Evolutionary conservation across 2,329 filamentous ascomycete genomes (phyloP).

Genomic region (Aureobasidium vineae): DNA sequence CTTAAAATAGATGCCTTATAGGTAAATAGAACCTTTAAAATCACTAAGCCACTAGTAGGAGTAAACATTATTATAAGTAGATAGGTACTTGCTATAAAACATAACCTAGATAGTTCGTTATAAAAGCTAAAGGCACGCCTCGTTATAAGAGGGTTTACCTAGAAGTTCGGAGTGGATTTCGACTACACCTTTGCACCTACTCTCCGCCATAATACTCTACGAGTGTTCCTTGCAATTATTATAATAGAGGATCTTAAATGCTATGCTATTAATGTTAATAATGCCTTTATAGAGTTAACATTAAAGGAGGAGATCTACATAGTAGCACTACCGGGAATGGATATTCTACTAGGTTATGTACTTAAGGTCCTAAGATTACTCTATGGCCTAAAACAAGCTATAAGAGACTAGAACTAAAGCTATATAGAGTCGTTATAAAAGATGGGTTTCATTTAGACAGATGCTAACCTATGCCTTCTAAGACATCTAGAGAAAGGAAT

Average conservation of each 20-base stretch:
- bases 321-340: background rate
- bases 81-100: background rate
- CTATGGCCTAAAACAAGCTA: background rate
- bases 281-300: background rate
- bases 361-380: background rate
- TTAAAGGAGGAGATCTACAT: background rate
- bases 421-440: background rate
- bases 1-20: background rate
- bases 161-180: background rate
- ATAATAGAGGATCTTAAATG: background rate
- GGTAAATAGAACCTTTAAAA: background rate
- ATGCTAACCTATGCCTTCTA: background rate
- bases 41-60: too few species aligned
- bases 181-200: background rate
- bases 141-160: background rate
- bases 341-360: background rate
- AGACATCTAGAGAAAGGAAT: background rate
- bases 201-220: background rate
- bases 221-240: background rate
- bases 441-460: background rate
- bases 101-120: background rate
- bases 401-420: background rate
- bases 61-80: conserved; percentile 2
- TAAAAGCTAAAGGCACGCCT: background rate
- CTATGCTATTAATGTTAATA: background rate